Base-by-base conservation (phyloP, 148 eudicot species). In the Hydrangea macrophylla region DNA sequence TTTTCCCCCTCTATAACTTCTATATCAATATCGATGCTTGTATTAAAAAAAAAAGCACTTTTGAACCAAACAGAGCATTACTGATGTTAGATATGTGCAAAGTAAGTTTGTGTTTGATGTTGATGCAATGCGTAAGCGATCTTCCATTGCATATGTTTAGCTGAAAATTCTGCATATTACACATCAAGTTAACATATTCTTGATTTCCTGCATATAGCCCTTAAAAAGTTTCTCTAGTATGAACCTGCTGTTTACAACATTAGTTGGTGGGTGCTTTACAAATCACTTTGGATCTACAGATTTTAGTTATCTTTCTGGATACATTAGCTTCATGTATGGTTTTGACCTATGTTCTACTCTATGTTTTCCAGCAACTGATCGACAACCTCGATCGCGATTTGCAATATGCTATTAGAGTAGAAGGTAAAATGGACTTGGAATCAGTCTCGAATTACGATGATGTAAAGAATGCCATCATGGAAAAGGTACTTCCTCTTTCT, bases 341-440 rank as follows among this genome's bases (percentile, higher is more conserved):
- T 62, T 60, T 55, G 69, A 62, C 45, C 62, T 24, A 68, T 67
- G 54, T 57, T 59, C 30, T 31, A 37, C 20, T 58, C 40, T 71
- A 76, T 53, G 59, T 36, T 75, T 73, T 74, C 55, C 93, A 95
- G 99, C 90, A 76, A 89, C 76, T 95, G 22, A 83, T 91, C 62
- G 82, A 87, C 70, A 95, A 95, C 75, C 97, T 95, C 73, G 99
- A 95, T 72, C 97, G 99, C 69, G 99, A 95, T 81, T 83, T 95
- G 70, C 93, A 91, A 87, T 95, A 95, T 85, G 97, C 99, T 72
- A 86, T 95, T 51, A 80, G 80, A 79, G 99, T 95, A 73, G 99
- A 95, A 86, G 99, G 99, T 50, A 95, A 95, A 86, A 85, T 89
- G 97, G 96, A 91, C 70, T 58, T 95, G 78, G 85, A 89, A 58